Evolutionary conservation across 2,329 filamentous ascomycete species (phyloP).

Genomic region (Sporothrix curviconia): DNA sequence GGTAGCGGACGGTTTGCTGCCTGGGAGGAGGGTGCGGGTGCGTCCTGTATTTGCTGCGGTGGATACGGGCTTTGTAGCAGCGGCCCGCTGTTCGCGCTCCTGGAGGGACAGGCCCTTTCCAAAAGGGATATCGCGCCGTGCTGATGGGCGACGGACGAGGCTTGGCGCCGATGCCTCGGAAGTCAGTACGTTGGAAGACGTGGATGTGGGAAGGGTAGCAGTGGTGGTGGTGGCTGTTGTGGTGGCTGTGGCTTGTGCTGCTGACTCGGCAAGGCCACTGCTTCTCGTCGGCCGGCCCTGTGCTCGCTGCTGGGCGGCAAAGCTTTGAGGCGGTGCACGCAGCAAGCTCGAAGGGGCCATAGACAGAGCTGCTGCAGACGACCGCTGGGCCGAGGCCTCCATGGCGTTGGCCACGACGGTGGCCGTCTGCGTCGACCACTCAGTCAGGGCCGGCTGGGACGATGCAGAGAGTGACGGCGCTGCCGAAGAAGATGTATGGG

Average conservation of each 20-base stretch:
- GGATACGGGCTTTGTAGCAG: background rate
- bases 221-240: background rate
- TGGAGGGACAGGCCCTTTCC: slow-evolving; percentile 19
- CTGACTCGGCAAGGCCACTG: background rate
- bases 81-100: slow-evolving; percentile 18
- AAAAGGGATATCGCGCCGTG: slow-evolving; percentile 17
- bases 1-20: slow-evolving; percentile 12
- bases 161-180: background rate
- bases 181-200: background rate
- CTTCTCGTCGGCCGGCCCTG: slow-evolving; percentile 39
- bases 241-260: background rate
- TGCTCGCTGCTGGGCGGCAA: slow-evolving; percentile 58
- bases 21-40: slow-evolving; percentile 17
- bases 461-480: background rate
- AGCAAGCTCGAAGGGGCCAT: slow-evolving; percentile 31
- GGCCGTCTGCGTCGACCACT: slow-evolving; percentile 16
- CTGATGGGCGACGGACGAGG: slow-evolving; percentile 10
- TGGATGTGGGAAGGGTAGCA: background rate
- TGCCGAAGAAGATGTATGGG: slow-evolving; percentile 1
- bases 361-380: slow-evolving; percentile 26
- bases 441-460: slow-evolving; percentile 19
- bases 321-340: slow-evolving; percentile 54
- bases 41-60: background rate
- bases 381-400: slow-evolving; percentile 25
- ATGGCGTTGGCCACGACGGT: slow-evolving; percentile 14